Evolutionary conservation across 176 grass and related monocot species (phyloP).

Genomic region (Phyllostachys edulis): DNA sequence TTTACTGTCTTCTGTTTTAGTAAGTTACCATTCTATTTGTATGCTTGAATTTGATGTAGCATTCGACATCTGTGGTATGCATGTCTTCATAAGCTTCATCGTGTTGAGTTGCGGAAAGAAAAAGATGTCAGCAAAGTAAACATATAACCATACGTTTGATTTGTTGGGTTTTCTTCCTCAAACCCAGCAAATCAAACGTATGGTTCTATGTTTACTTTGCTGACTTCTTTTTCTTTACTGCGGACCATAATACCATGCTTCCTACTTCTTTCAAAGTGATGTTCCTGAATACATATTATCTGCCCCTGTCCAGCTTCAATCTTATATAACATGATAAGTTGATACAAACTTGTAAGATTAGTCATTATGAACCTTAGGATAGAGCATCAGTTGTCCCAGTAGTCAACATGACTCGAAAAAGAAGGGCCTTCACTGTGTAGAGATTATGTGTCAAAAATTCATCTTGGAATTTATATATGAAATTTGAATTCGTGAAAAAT

Average conservation of each 20-base stretch:
- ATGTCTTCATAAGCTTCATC: neutral
- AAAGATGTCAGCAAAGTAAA: neutral
- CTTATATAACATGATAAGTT: neutral
- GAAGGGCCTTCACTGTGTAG: neutral
- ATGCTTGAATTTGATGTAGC: conserved; percentile 3
- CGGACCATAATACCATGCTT: neutral
- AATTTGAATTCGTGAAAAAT: conserved; percentile 13
- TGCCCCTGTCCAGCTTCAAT: neutral
- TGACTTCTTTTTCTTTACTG: neutral
- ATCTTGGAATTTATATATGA: neutral
- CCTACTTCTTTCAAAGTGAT: neutral
- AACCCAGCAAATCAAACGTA: conserved; percentile 11
- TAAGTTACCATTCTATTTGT: neutral
- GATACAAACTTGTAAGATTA: neutral
- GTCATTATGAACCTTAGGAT: neutral
- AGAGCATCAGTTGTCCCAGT: neutral
- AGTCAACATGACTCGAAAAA: neutral
- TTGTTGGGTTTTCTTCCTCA: neutral
- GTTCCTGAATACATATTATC: neutral
- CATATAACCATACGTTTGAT: neutral
- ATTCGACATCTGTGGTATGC: conserved; percentile 3
- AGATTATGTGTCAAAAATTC: neutral
- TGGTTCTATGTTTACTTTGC: neutral
- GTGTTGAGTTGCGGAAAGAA: neutral
- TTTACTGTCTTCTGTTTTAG: neutral